Percentiles rank a stretch among this genome's conserved stretches.
phyloP scores from a whole-genome alignment of 2,329 filamentous ascomycete genomes.

The Diatrype stigma region DNA sequence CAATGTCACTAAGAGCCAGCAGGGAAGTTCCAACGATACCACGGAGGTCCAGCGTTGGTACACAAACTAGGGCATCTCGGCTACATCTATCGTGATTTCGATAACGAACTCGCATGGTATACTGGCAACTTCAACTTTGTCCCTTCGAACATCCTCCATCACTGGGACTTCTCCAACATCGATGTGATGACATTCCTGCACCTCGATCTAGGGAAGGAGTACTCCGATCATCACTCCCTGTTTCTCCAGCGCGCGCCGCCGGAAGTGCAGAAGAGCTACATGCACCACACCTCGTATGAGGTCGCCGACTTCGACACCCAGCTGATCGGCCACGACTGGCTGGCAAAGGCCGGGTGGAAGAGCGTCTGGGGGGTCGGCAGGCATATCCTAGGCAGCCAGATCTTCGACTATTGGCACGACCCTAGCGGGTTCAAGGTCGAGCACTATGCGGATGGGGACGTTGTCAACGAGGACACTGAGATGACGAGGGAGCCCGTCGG shows the following conservation, averaged over 20 bases:
- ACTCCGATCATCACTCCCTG: constrained; percentile 50
- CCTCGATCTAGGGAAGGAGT: constrained; percentile 43
- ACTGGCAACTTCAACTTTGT: constrained; percentile 29
- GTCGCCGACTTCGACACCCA: constrained; percentile 57
- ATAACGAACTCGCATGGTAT: constrained; percentile 26
- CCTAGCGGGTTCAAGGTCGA: constrained; percentile 40
- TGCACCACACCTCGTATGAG: constrained; percentile 55
- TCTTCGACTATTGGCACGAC: constrained; percentile 43
- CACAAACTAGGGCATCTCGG: constrained; percentile 30
- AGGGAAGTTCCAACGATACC: constrained; percentile 23
- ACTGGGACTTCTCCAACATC: constrained; percentile 14
- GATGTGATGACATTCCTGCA: constrained; percentile 39
- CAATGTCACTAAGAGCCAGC: background rate
- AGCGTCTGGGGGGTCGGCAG: constrained; percentile 55
- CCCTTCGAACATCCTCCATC: constrained; percentile 21
- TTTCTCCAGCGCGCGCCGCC: constrained; percentile 35
- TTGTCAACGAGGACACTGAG: constrained; percentile 43
- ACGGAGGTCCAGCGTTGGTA: constrained; percentile 26
- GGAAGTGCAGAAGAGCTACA: constrained; percentile 28
- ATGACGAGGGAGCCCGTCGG: constrained; percentile 25
- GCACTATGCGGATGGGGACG: constrained; percentile 56
- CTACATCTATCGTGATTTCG: constrained; percentile 27
- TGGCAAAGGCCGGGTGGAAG: constrained; percentile 46
- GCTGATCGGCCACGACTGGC: constrained; percentile 52
- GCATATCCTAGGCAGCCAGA: constrained; percentile 53